Evolutionary conservation across 1,284 basidiomycete genomes (phyloP).

Genomic region (Trichosporon asahii): DNA sequence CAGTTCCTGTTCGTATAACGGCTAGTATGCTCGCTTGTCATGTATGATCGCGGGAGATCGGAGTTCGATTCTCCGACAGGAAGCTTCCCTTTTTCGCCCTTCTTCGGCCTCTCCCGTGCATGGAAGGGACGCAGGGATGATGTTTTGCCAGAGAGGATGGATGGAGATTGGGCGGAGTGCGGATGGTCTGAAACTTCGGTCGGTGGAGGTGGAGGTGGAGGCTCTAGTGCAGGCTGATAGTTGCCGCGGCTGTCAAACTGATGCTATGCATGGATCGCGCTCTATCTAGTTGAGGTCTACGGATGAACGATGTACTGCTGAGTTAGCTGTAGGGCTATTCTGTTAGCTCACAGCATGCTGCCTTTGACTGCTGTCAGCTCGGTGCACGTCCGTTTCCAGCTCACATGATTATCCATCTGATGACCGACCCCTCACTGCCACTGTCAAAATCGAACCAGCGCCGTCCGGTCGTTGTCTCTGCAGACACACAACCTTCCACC

Average conservation of each 20-base stretch:
- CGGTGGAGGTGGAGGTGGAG: neutral
- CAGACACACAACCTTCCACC: neutral
- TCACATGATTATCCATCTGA: no score
- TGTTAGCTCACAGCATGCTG: no score
- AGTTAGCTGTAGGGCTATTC: neutral
- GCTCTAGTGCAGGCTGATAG: no score
- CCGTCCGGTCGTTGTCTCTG: constrained; percentile 1
- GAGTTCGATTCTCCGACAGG: constrained; percentile 11
- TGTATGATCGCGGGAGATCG: constrained; percentile 11
- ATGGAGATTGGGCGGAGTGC: neutral
- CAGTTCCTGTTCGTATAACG: constrained; percentile 12
- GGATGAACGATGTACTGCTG: neutral
- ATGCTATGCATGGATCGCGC: neutral
- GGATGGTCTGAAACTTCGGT: neutral
- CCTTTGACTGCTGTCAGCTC: no score
- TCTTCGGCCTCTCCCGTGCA: neutral
- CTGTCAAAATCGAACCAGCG: neutral
- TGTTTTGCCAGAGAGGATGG: neutral
- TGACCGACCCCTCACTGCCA: neutral
- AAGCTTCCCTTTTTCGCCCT: neutral
- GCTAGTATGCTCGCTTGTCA: constrained; percentile 11
- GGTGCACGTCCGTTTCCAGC: no score
- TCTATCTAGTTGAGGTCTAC: neutral
- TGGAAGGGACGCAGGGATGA: neutral
- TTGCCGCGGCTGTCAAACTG: no score